Conservation (phyloP, 345 rosid genomes). For the Populus tremula region DNA sequence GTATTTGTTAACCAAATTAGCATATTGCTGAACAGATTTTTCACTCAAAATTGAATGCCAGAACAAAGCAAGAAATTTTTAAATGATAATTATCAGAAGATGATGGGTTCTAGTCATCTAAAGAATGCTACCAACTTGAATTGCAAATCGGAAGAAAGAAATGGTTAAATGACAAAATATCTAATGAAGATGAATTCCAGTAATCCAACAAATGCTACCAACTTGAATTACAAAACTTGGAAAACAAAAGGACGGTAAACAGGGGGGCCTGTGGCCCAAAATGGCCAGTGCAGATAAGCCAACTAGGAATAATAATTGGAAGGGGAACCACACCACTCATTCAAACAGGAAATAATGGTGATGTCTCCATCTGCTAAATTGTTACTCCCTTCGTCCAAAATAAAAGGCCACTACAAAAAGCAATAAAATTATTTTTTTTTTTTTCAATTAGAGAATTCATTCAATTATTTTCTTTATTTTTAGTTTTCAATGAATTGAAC, state of each 20-base stretch:
- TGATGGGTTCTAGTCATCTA: neutral
- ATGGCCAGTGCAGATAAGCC: neutral
- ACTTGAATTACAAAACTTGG: neutral
- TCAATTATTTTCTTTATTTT: neutral
- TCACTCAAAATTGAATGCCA: constrained; percentile 5
- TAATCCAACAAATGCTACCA: neutral
- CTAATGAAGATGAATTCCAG: neutral
- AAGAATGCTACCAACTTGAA: neutral
- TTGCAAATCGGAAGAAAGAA: neutral
- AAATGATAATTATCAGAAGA: neutral
- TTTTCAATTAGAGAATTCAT: neutral
- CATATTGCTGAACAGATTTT: constrained; percentile 9
- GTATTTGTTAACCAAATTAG: constrained; percentile 49
- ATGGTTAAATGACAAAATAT: neutral
- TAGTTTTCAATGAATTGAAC: neutral
- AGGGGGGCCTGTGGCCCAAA: neutral
- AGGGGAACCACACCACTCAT: neutral
- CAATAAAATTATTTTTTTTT: neutral
- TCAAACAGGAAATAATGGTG: neutral
- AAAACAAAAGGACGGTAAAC: neutral
- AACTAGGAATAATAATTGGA: neutral
- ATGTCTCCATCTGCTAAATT: neutral
- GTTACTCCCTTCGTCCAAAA: neutral
- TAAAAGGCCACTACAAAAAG: neutral
- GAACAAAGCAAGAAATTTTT: neutral